Conservation (phyloP, 2,329 filamentous ascomycete species). For the Talaromyces funiculosus region DNA sequence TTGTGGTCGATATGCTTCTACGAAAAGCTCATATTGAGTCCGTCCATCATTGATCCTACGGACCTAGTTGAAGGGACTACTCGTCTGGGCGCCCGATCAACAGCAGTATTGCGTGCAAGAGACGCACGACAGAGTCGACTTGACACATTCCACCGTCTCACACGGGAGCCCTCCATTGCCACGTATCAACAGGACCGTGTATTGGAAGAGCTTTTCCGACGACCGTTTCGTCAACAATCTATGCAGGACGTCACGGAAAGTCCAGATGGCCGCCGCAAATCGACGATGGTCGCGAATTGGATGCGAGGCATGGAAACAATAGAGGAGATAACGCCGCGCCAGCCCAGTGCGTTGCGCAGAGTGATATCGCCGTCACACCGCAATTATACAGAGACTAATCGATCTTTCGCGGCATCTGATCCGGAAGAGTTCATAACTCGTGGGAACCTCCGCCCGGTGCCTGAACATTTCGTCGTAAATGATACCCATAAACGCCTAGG, state of each 20-base stretch:
- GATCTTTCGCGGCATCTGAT: conserved; percentile 51
- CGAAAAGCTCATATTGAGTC: conserved; percentile 71
- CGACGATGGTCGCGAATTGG: conserved; percentile 81
- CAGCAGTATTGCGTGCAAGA: conserved; percentile 51
- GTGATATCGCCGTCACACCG: conserved; percentile 38
- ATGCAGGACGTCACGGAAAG: conserved; percentile 53
- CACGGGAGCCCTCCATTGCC: conserved; percentile 72
- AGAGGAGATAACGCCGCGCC: conserved; percentile 55
- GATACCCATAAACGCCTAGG: conserved; percentile 28
- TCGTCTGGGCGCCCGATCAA: conserved; percentile 45
- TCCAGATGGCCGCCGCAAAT: conserved; percentile 63
- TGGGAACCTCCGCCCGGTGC: conserved; percentile 28
- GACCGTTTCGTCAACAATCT: conserved; percentile 58
- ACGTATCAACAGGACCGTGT: conserved; percentile 87
- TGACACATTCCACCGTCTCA: conserved; percentile 66
- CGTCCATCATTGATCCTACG: conserved; percentile 71
- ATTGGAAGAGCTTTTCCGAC: conserved; percentile 83
- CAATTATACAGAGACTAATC: conserved; percentile 47
- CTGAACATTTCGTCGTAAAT: conserved; percentile 29
- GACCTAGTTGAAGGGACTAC: conserved; percentile 73
- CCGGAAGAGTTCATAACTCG: conserved; percentile 45
- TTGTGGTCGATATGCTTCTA: conserved; percentile 83
- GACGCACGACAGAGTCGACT: conserved; percentile 51
- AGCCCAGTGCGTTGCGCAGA: conserved; percentile 49
- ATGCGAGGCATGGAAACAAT: conserved; percentile 64